Evolutionary conservation across 2,329 filamentous ascomycete species (phyloP), one percentile per base, ranked within the genome.

Genomic region (Pyrenophora graminea): DNA sequence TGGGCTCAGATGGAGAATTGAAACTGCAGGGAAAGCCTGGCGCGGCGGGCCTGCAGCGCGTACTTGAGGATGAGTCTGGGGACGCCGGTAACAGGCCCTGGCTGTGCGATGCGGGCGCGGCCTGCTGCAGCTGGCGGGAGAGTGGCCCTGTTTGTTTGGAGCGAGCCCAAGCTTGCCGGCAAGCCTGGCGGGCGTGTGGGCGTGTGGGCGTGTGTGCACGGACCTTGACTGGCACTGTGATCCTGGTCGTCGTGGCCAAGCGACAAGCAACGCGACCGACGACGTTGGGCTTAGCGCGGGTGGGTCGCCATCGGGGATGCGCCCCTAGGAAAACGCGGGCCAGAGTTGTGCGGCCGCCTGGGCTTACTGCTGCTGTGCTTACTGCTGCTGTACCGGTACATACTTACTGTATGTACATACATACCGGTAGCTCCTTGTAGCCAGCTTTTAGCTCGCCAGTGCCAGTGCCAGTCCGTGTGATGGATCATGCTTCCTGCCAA

Each of bases 11-110:
- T 59, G 50, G 55, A 56, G 48, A 50, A 56, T 49, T 43, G 51
- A 45, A 56, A 58, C 61, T 68, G 68, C 68, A 70, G 68, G 65
- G 65, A 62, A 61, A 53, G 58, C 60, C 62, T 67, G 63, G 55
- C 63, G 63, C 61, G 55, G 57, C 58, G 62, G 61, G 62, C 60
- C 62, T 64, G 66, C 63, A 65, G 67, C 61, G 64, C 62, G 64
- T 71, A 72, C 69, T 70, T 71, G 67, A 71, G 59, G 64, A 60
- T 51, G 59, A 61, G 61, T 59, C 59, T 63, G 55, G 65, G 64
- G 63, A 61, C 57, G 58, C 54, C 59, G 60, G 55, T 66, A 64
- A 33, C 39, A 61, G 56, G 62, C 61, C 64, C 64, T 66, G 62
- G 67, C 64, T 66, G 66, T 66, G 67, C 66, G 61, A 58, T 64